A percentile compares a stretch with the other conserved stretches of the same genome.
phyloP scores from a whole-genome alignment of 495 filamentous ascomycete species.

The Parathielavia hyrcaniae region DNA sequence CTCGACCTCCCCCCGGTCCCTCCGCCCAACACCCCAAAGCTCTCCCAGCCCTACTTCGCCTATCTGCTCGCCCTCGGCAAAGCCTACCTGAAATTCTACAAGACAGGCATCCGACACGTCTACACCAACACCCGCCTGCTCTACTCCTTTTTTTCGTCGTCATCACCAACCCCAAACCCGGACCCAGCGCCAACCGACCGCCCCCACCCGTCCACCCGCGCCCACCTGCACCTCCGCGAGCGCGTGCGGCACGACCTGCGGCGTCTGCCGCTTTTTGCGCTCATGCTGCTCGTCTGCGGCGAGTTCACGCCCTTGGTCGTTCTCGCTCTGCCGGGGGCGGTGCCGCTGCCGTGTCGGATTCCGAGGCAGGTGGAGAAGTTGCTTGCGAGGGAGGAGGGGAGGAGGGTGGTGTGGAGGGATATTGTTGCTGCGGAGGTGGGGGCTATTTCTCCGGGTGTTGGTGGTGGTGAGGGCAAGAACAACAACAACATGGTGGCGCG shows the following conservation, averaged over 20 bases:
- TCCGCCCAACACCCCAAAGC: slow-evolving; percentile 8
- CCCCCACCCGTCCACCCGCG: slow-evolving; percentile 16
- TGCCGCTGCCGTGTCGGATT: slow-evolving; percentile 75
- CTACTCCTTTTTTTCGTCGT: slow-evolving; percentile 23
- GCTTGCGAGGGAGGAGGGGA: slow-evolving; percentile 42
- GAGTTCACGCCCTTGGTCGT: slow-evolving; percentile 77
- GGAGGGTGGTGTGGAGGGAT: slow-evolving; percentile 31
- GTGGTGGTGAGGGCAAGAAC: neutral
- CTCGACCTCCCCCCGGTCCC: slow-evolving; percentile 46
- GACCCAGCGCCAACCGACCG: neutral
- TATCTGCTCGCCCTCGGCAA: slow-evolving; percentile 50
- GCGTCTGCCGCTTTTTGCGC: slow-evolving; percentile 66
- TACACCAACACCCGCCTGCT: slow-evolving; percentile 43
- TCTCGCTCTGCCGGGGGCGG: slow-evolving; percentile 57
- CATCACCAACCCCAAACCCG: slow-evolving; percentile 1
- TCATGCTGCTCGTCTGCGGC: slow-evolving; percentile 69
- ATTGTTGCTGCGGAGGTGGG: neutral
- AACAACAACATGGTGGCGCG: no score
- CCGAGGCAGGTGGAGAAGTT: slow-evolving; percentile 63
- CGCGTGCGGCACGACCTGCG: slow-evolving; percentile 55
- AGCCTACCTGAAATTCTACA: slow-evolving; percentile 74
- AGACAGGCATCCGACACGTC: slow-evolving; percentile 68
- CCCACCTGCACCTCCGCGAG: slow-evolving; percentile 28
- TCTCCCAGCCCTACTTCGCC: slow-evolving; percentile 31
- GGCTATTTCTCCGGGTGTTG: neutral